Conservation (phyloP, 2,329 filamentous ascomycete species). For the Scopulariopsis brevicaulis region DNA sequence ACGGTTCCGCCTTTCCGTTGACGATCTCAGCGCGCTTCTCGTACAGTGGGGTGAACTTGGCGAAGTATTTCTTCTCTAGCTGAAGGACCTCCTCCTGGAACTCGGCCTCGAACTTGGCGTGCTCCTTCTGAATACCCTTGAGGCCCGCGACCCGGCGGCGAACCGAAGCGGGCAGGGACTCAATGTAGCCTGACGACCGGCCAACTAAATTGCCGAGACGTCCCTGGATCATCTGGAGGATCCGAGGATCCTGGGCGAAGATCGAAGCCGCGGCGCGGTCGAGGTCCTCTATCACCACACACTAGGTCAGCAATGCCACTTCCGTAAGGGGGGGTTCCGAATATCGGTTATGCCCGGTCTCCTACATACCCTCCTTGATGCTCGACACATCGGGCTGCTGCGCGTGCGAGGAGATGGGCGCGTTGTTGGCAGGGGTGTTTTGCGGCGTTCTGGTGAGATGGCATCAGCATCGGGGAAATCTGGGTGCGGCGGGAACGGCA, state of each 20-base stretch:
- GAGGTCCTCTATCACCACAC: conserved; percentile 60
- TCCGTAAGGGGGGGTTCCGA: background rate
- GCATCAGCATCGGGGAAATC: background rate
- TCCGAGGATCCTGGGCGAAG: conserved; percentile 88
- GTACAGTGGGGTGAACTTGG: conserved; percentile 96
- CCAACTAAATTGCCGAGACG: conserved; percentile 89
- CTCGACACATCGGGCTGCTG: conserved; percentile 89
- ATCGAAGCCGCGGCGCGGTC: conserved; percentile 83
- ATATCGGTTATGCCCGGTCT: background rate
- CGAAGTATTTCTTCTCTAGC: conserved; percentile 99
- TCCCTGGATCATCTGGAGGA: conserved; percentile 96
- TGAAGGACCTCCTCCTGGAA: conserved; percentile 98
- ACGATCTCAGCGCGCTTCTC: conserved; percentile 88
- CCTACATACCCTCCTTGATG: conserved; percentile 84
- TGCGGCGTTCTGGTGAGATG: conserved; percentile 67
- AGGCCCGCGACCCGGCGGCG: conserved; percentile 89
- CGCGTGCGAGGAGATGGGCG: conserved; percentile 94
- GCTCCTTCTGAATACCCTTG: conserved; percentile 97
- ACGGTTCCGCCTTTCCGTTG: conserved; percentile 78
- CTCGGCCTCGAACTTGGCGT: conserved; percentile 94
- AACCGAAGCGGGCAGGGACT: conserved; percentile 81
- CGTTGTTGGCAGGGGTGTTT: conserved; percentile 92
- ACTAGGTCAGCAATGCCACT: background rate
- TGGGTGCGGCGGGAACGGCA: background rate
- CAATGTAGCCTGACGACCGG: conserved; percentile 93